These are phyloP conservation scores for Syncephalastrum monosporum DNA, from an alignment of 371 early-diverging fungal genomes.

Conservation along the genomic window DNA sequence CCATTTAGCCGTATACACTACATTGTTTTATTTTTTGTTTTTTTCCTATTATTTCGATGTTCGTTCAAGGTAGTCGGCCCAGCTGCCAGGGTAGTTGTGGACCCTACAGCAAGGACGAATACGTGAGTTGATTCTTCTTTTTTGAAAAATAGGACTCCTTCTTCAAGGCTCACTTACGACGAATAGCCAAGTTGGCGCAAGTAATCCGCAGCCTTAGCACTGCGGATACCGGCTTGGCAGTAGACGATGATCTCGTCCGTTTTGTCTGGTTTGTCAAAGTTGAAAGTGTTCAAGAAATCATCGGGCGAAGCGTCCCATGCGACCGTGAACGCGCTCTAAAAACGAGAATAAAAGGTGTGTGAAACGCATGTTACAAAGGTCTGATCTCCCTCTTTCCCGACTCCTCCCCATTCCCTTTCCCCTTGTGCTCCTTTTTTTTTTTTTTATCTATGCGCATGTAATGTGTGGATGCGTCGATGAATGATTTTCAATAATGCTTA, in stretches of 20 bases:
- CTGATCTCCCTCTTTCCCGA: neutral
- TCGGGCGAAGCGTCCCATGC: constrained; percentile 48
- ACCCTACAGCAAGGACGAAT: constrained; percentile 24
- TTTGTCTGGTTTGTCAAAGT: constrained; percentile 49
- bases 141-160: neutral
- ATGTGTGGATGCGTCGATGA: no score
- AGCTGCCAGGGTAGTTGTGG: constrained; percentile 63
- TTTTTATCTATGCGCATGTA: neutral
- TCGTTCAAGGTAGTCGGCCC: constrained; percentile 51
- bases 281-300: constrained; percentile 52
- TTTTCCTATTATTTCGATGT: constrained; percentile 10
- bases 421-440: neutral
- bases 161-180: constrained; percentile 22
- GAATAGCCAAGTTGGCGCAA: constrained; percentile 46
- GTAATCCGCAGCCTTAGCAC: constrained; percentile 51
- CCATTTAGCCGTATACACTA: neutral
- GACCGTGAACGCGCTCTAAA: constrained; percentile 46
- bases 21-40: constrained; percentile 2
- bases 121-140: neutral
- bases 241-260: constrained; percentile 52
- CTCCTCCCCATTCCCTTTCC: neutral
- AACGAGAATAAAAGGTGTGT: neutral
- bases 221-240: constrained; percentile 64
- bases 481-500: constrained; percentile 16
- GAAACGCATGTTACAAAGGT: no score